Base-by-base conservation (phyloP, 768 basidiomycete genomes). In the Neoboletus magnificus region DNA sequence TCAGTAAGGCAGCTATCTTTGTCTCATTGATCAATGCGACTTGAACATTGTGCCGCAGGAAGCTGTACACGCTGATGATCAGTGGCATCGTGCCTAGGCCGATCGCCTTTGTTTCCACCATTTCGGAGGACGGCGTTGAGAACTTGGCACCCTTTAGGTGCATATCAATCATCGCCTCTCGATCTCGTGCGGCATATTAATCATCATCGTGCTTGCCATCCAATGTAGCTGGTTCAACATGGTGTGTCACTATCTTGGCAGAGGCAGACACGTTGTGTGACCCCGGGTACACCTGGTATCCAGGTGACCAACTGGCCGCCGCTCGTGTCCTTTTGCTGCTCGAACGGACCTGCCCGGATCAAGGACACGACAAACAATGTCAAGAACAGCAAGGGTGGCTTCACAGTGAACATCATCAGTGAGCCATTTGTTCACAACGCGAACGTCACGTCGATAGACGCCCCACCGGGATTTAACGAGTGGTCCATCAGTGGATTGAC, bases 391-490 rank as follows among this genome's bases (percentile, higher is more conserved):
- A 77, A 78, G 44, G 66, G 76, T 27, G 68, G 76, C 29, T 85
- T 84, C 65, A 78, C 77, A 6, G 77, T 82, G 27, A 81, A 79
- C 59, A 81, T 82, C 63, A 84, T 85, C 62, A 81, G 79, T 39
- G 82, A 83, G 59, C 72, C 77, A 2, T 79, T 71, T 42, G 35
- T 73, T 2, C 70, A 79, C 50, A 64, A 70, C 8, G 78, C 78
- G 0, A 76, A 78, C 56, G 62, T 62, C 20, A 65, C 72, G 1
- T 52, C 73, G 12, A 60, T 78, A 16, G 74, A 79, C 29, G 62
- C 75, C 4, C 77, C 78, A 4, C 52, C 62, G 1, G 60, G 60
- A 1, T 67, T 76, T n/a, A 62, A 69, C 56, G 77, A 79, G 54
- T 79, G 77, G 77, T 53, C 63, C 15, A 54, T 76, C 37, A 73